Conservation (phyloP, 164 flowering plant genomes). For the Chimonanthus salicifolius region DNA sequence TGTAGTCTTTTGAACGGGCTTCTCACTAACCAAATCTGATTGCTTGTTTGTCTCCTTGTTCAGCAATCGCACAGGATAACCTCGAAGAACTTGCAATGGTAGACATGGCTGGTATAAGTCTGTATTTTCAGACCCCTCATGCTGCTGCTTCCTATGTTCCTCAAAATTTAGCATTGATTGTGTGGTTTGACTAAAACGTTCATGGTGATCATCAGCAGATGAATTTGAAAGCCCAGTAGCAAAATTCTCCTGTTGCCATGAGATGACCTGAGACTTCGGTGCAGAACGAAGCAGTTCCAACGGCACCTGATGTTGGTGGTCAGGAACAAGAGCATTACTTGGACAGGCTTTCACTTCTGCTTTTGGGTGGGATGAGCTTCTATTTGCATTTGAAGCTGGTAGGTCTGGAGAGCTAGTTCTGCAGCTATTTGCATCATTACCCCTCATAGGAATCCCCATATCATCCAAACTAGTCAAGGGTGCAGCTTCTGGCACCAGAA, state of each 20-base stretch:
- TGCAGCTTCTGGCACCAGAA: constrained; percentile 8
- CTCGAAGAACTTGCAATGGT: constrained; percentile 31
- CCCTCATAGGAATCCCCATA: not conserved
- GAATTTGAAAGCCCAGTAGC: constrained; percentile 14
- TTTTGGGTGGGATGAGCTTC: constrained; percentile 2
- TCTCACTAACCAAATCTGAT: constrained; percentile 10
- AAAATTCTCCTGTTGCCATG: constrained; percentile 23
- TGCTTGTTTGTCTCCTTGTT: constrained; percentile 33
- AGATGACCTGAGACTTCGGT: constrained; percentile 17
- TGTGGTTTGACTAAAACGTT: constrained; percentile 8
- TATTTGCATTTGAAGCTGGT: constrained; percentile 14
- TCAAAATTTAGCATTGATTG: constrained; percentile 20
- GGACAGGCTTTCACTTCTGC: constrained; percentile 15
- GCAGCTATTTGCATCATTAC: constrained; percentile 1
- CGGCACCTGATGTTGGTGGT: constrained; percentile 10
- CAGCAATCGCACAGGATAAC: constrained; percentile 37
- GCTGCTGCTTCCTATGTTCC: constrained; percentile 16
- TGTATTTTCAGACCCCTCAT: constrained; percentile 8
- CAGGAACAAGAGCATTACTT: constrained; percentile 17
- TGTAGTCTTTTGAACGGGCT: constrained; percentile 18
- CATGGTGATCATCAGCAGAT: constrained; percentile 10
- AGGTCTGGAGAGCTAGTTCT: constrained; percentile 2
- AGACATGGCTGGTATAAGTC: constrained; percentile 18
- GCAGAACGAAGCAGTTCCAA: constrained; percentile 13
- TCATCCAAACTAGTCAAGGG: not conserved